phyloP scores from a whole-genome alignment of 108 stramenopile species.

The Fragilaria crotonensis region DNA sequence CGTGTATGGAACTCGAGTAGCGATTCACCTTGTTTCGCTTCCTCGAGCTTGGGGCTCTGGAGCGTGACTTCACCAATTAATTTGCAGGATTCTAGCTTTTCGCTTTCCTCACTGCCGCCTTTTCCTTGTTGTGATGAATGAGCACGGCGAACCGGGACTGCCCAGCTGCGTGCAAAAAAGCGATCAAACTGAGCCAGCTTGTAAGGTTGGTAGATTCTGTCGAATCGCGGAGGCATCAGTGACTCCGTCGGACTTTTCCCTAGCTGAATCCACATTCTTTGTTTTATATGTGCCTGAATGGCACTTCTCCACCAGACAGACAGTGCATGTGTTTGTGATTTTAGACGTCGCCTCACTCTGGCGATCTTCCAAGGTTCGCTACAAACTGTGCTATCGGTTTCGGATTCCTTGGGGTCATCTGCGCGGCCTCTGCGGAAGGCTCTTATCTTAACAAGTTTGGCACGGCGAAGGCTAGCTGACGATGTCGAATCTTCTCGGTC shows the following conservation, averaged over 20 bases:
- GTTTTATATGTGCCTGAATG: constrained; percentile 61
- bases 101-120: constrained; percentile 34
- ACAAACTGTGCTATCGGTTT: background rate
- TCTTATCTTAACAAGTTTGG: background rate
- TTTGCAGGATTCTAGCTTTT: constrained; percentile 3
- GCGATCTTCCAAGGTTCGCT: constrained; percentile 24
- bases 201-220: constrained; percentile 52
- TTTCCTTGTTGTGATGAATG: constrained; percentile 60
- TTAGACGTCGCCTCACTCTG: constrained; percentile 42
- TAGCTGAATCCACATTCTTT: constrained; percentile 84
- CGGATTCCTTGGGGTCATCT: background rate
- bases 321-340: constrained; percentile 46
- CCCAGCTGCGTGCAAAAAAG: constrained; percentile 63
- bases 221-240: constrained; percentile 64
- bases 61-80: background rate
- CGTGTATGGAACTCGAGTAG: background rate
- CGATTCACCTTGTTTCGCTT: background rate
- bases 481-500: constrained; percentile 7
- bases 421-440: background rate
- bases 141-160: constrained; percentile 63
- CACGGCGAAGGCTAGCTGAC: constrained; percentile 1
- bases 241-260: constrained; percentile 33
- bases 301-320: constrained; percentile 76
- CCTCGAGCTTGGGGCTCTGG: background rate
- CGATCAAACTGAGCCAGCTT: constrained; percentile 68